A percentile compares a stretch with the other conserved stretches of the same genome.
Conservation (phyloP, 306 rosid species). For the Medicago lupulina region DNA sequence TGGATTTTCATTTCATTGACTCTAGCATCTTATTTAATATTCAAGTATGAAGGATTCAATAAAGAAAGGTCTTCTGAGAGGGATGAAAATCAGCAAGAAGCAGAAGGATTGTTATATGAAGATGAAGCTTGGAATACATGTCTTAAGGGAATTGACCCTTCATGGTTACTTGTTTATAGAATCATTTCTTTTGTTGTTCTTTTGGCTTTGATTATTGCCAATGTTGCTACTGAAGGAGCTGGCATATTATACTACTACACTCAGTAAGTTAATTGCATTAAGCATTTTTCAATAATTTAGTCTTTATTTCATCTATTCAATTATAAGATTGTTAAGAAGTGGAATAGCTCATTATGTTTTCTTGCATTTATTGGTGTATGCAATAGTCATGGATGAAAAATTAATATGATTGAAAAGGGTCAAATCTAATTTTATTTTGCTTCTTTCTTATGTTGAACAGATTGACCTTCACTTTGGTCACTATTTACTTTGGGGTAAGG, state of each 20-base stretch:
- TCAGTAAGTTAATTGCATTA: constrained; percentile 68
- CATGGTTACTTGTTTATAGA: constrained; percentile 78
- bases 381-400: background rate
- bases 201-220: constrained; percentile 60
- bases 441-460: constrained; percentile 55
- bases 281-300: background rate
- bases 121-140: constrained; percentile 85
- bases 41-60: constrained; percentile 68
- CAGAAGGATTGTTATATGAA: constrained; percentile 54
- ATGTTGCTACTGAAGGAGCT: constrained; percentile 58
- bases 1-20: constrained; percentile 51
- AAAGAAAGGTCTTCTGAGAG: constrained; percentile 42
- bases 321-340: too few species aligned
- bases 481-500: constrained; percentile 87
- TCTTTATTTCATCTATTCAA: background rate
- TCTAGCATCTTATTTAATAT: constrained; percentile 57
- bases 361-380: background rate
- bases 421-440: constrained; percentile 35
- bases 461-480: constrained; percentile 89
- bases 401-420: constrained; percentile 5
- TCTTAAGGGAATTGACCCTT: constrained; percentile 69
- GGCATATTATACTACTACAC: constrained; percentile 80
- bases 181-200: constrained; percentile 64
- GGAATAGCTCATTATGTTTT: background rate
- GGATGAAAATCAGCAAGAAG: constrained; percentile 47